Base-by-base conservation (phyloP, 352 stramenopile genomes). In the Phytopythium aichiense region DNA sequence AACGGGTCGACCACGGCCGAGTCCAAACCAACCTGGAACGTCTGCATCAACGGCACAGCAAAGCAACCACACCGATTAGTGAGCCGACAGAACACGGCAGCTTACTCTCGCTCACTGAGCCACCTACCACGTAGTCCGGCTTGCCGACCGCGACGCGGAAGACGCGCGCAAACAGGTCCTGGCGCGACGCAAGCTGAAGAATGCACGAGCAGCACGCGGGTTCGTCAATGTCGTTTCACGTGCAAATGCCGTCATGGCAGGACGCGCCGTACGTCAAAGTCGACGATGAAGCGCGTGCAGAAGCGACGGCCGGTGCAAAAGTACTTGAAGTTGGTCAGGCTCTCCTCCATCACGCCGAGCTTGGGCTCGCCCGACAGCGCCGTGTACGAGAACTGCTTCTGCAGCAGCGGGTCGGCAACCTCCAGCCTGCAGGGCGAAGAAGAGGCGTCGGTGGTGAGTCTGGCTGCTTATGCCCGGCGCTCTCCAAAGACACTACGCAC, bases 301-400 rank as follows among this genome's bases (percentile, higher is more conserved):
- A 90, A 93, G 28, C 84, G 81, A 42, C 84, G 79, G 20, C 84
- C 84, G 1, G 84, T 91, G 74, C 84, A 93, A 55, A 89, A 93
- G 69, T 93, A 93, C 73, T 90, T 93, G 71, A 79, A 93, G 68
- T 89, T 91, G 71, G 67, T 83, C 62, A 74, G 77, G 61, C 74
- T 86, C 60, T 93, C 84, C 42, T 90, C 81, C 12, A 91, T 71
- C 18, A 93, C 63, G 13, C 81, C 84, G 11, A 91, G 73, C 2
- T 68, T 68, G 16, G 86, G 78, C 43, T 86, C 65, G 13, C 77
- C 74, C 7, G 81, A 88, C 13, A 73, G 72, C 16, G 79, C 79
- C 22, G 81, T 91, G 76, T 91, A 93, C 54, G 80, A 75, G 51
- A 93, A 93, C 64, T 91, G 78, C 43, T 85, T 81, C 30, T 74